Conservation (phyloP, 202 grass and related monocot genomes). For the Carex arenaria region DNA sequence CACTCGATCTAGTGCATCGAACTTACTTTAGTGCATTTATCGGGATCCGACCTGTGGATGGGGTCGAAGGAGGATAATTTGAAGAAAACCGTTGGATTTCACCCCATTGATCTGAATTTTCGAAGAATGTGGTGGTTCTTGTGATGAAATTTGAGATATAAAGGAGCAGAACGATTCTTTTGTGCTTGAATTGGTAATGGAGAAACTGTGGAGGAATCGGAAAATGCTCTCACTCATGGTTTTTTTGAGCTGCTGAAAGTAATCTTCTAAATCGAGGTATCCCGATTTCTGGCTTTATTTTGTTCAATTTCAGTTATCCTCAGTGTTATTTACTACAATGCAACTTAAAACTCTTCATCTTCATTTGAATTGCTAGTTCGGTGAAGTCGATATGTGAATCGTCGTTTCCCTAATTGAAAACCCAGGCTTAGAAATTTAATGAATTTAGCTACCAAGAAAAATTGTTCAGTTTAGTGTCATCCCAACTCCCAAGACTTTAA, state of each 20-base stretch:
- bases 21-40: neutral
- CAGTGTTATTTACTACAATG: neutral
- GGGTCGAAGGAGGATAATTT: neutral
- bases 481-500: neutral
- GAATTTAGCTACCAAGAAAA: neutral
- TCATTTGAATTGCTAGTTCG: neutral
- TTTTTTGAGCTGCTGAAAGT: neutral
- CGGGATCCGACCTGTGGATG: neutral
- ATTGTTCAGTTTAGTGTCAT: neutral
- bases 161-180: neutral
- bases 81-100: conserved; percentile 13
- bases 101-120: neutral
- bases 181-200: neutral
- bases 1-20: conserved; percentile 1
- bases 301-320: neutral
- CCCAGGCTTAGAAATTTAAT: neutral
- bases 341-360: neutral
- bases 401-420: neutral
- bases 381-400: neutral
- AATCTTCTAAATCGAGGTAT: neutral
- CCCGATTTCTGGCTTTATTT: neutral
- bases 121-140: conserved; percentile 10
- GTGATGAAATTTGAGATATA: neutral
- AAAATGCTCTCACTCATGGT: neutral
- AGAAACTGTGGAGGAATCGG: neutral